These are phyloP conservation scores for Claviceps digitariae DNA, from an alignment of 2,329 filamentous ascomycete species.

Conservation along the genomic window DNA sequence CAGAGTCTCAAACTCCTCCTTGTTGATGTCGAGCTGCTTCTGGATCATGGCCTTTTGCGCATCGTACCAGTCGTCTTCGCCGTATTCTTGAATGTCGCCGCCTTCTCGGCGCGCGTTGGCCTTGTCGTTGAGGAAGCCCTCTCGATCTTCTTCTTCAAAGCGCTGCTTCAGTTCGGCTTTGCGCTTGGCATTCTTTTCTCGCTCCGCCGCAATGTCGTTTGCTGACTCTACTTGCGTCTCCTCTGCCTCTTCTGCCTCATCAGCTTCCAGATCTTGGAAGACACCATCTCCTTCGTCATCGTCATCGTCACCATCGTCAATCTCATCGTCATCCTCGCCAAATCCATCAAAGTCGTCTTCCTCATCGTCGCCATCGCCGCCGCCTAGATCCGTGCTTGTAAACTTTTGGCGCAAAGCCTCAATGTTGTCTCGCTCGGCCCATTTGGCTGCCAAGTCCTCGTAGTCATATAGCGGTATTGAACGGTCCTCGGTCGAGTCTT, in stretches of 20 bases:
- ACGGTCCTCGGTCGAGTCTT: slow-evolving; percentile 67
- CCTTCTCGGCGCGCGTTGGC: slow-evolving; percentile 59
- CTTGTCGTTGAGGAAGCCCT: slow-evolving; percentile 87
- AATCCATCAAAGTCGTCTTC: slow-evolving; percentile 44
- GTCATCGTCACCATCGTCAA: slow-evolving; percentile 35
- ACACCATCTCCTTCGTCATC: slow-evolving; percentile 63
- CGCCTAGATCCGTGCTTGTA: slow-evolving; percentile 47
- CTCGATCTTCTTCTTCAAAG: slow-evolving; percentile 96
- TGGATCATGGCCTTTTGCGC: slow-evolving; percentile 87
- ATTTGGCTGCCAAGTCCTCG: slow-evolving; percentile 67
- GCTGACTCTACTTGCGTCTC: slow-evolving; percentile 26
- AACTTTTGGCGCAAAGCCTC: slow-evolving; percentile 65
- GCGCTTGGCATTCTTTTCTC: slow-evolving; percentile 75
- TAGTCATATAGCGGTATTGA: slow-evolving; percentile 71
- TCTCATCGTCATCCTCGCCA: slow-evolving; percentile 38
- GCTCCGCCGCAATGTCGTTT: slow-evolving; percentile 66
- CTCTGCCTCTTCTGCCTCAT: slow-evolving; percentile 24
- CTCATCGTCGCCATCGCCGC: slow-evolving; percentile 24
- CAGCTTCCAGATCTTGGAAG: slow-evolving; percentile 67
- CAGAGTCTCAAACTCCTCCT: slow-evolving; percentile 76
- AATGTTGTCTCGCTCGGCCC: slow-evolving; percentile 67
- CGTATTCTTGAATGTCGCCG: slow-evolving; percentile 64
- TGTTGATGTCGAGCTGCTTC: slow-evolving; percentile 95
- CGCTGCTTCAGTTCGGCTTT: slow-evolving; percentile 92
- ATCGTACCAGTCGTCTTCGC: slow-evolving; percentile 98